These are phyloP conservation scores for Tulasnella sp. DNA, from an alignment of 768 basidiomycete species.

Conservation along the genomic window DNA sequence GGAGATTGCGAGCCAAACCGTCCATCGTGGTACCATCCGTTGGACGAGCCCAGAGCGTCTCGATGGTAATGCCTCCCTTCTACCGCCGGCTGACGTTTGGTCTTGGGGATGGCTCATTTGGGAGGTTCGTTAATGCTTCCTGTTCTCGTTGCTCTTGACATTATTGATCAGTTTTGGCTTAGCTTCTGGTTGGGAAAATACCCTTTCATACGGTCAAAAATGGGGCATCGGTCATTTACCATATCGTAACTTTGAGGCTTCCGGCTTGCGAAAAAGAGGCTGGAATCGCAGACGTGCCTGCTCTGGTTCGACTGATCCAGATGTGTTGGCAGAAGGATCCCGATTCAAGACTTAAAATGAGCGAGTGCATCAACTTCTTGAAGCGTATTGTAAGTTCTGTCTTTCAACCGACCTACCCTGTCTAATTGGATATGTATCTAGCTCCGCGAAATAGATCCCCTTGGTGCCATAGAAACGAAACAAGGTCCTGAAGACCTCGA, in stretches of 20 bases:
- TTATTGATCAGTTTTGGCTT: neutral
- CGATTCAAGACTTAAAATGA: neutral
- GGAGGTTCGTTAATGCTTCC: neutral
- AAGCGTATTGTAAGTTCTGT: neutral
- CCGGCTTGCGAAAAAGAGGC: neutral
- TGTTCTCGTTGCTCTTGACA: neutral
- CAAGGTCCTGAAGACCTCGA: neutral
- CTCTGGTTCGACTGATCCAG: neutral
- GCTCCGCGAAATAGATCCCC: neutral
- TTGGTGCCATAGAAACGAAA: neutral
- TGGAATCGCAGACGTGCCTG: neutral
- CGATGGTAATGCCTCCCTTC: neutral
- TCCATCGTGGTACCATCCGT: neutral
- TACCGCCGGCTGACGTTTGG: neutral
- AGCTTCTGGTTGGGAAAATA: neutral
- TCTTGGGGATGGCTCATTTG: neutral
- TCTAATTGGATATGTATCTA: neutral
- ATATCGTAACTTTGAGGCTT: neutral
- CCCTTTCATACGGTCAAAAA: neutral
- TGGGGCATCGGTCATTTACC: neutral
- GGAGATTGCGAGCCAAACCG: neutral
- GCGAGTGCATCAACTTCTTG: neutral
- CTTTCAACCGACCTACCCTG: neutral
- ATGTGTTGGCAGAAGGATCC: neutral
- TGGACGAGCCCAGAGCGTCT: neutral